Percentiles rank a stretch among this genome's conserved stretches.
These are phyloP conservation scores for Sanguinoderma infundibulare DNA, from an alignment of 1,284 basidiomycete genomes.

Conservation along the genomic window DNA sequence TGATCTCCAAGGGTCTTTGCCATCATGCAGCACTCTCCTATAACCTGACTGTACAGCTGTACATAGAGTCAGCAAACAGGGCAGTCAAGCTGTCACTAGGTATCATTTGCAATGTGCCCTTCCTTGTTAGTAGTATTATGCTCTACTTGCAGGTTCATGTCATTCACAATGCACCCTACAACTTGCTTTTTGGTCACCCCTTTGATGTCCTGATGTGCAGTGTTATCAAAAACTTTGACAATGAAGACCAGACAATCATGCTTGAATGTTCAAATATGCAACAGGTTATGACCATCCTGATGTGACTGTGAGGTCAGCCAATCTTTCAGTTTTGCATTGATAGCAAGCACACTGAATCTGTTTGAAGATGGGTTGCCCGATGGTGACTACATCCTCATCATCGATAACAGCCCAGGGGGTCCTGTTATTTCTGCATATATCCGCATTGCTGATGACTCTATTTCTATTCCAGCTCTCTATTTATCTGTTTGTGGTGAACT, in stretches of 20 bases:
- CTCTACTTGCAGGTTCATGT: constrained; percentile 29
- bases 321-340: constrained; percentile 27
- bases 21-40: constrained; percentile 18
- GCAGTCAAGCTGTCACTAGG: constrained; percentile 27
- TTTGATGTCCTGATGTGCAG: constrained; percentile 35
- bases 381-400: background rate
- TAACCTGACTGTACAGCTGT: constrained; percentile 18
- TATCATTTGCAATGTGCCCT: constrained; percentile 25
- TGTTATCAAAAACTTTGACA: too few relatives aligned
- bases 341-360: background rate
- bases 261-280: constrained; percentile 34
- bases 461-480: background rate
- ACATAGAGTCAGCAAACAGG: constrained; percentile 33
- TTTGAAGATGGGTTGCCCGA: background rate
- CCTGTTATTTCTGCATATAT: background rate
- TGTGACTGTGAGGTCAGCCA: constrained; percentile 11
- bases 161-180: constrained; percentile 34
- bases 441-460: background rate
- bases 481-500: too few relatives aligned
- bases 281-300: too few relatives aligned
- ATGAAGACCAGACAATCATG: constrained; percentile 23
- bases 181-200: constrained; percentile 37
- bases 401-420: background rate
- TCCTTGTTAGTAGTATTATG: constrained; percentile 4
- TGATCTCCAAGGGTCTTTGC: constrained; percentile 27